phyloP scores from a whole-genome alignment of 202 grass and related monocot genomes.

The Schoenoplectus triqueter region DNA sequence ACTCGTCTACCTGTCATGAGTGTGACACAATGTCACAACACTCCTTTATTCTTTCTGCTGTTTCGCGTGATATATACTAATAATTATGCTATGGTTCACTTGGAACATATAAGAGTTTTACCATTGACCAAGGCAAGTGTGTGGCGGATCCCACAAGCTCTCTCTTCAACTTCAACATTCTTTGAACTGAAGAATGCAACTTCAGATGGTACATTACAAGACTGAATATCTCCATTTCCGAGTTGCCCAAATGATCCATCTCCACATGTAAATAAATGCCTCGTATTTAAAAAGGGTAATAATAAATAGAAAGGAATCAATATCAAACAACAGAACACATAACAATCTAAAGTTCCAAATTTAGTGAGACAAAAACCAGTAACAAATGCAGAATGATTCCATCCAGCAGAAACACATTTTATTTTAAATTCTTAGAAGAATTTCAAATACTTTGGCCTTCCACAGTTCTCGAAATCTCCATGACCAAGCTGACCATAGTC shows the following conservation, averaged over 20 bases:
- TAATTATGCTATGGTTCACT: not conserved
- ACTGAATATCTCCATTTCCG: constrained; percentile 71
- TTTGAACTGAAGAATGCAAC: constrained; percentile 59
- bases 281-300: constrained; percentile 56
- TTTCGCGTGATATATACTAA: not conserved
- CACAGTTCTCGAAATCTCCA: constrained; percentile 53
- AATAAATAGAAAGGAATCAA: constrained; percentile 32
- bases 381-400: constrained; percentile 97
- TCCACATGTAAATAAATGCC: constrained; percentile 79
- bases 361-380: constrained; percentile 67
- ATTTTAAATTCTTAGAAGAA: constrained; percentile 67
- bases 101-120: constrained; percentile 43
- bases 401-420: constrained; percentile 77
- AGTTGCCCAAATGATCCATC: constrained; percentile 97
- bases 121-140: constrained; percentile 82
- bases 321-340: constrained; percentile 21
- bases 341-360: constrained; percentile 28
- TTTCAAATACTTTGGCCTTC: constrained; percentile 55
- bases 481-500: constrained; percentile 85
- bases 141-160: constrained; percentile 92
- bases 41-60: not conserved
- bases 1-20: constrained; percentile 52
- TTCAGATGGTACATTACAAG: constrained; percentile 64
- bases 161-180: constrained; percentile 59
- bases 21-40: constrained; percentile 8